Evolutionary conservation across 2,329 filamentous ascomycete species (phyloP).

Genomic region (Metarhizium album): DNA sequence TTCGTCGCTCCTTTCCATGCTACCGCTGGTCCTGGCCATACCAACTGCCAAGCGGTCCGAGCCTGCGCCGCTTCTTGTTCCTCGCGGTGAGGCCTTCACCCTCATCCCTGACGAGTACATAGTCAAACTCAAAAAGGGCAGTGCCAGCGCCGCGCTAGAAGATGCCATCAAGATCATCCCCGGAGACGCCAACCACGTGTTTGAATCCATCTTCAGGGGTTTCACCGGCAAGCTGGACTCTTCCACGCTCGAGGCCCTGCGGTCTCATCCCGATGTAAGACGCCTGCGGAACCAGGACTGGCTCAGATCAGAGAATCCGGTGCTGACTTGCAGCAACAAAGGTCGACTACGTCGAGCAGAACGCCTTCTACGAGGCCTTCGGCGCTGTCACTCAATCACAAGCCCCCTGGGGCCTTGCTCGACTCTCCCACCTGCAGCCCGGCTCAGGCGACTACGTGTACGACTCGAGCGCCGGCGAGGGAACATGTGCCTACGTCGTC

Average conservation of each 20-base stretch:
- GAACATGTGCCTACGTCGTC: constrained; percentile 29
- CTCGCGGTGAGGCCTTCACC: constrained; percentile 1
- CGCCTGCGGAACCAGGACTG: neutral
- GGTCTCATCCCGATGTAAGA: constrained; percentile 13
- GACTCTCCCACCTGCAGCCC: constrained; percentile 20
- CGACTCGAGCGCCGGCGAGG: constrained; percentile 23
- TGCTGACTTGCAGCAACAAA: neutral
- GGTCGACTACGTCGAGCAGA: constrained; percentile 26
- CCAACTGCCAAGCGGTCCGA: constrained; percentile 15
- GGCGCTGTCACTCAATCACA: constrained; percentile 18
- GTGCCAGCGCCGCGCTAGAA: constrained; percentile 6
- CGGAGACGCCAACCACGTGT: constrained; percentile 13
- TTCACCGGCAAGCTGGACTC: constrained; percentile 14
- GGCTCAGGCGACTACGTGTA: constrained; percentile 20
- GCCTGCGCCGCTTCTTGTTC: constrained; percentile 16
- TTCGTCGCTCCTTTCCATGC: constrained; percentile 18
- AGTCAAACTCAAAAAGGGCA: constrained; percentile 15
- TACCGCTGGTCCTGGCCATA: constrained; percentile 20
- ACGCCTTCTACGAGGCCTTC: constrained; percentile 12
- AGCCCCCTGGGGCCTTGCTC: constrained; percentile 25
- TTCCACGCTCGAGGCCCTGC: constrained; percentile 9
- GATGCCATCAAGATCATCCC: constrained; percentile 10
- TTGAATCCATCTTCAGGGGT: constrained; percentile 13
- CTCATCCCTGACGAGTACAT: constrained; percentile 18
- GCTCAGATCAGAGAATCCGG: neutral